phyloP scores from a whole-genome alignment of 2,329 filamentous ascomycete species.

The Alternaria ethzedia region DNA sequence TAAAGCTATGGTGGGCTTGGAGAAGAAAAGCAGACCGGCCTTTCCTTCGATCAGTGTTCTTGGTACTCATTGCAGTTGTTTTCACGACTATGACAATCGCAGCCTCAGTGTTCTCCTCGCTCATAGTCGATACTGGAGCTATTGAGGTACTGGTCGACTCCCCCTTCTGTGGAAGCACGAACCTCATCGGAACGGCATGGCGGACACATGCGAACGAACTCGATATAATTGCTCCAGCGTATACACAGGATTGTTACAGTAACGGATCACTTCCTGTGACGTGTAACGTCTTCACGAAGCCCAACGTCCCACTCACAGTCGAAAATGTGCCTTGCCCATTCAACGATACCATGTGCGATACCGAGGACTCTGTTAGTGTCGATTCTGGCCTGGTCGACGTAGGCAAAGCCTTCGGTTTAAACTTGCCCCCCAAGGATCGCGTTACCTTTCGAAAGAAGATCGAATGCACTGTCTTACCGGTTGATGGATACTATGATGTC shows the following conservation, averaged over 20 bases:
- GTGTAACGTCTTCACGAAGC: not conserved
- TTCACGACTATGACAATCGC: constrained; percentile 15
- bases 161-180: not conserved
- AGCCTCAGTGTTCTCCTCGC: constrained; percentile 26
- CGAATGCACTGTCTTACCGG: not conserved
- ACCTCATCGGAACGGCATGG: not conserved
- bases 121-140: constrained; percentile 15
- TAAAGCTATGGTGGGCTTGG: constrained; percentile 29
- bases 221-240: not conserved
- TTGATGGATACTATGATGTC: not conserved
- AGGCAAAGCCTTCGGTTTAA: not conserved
- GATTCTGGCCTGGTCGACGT: constrained; percentile 11
- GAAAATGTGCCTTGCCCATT: constrained; percentile 5
- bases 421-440: not conserved
- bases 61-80: constrained; percentile 9
- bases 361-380: not conserved
- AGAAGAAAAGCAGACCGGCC: constrained; percentile 10
- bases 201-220: not conserved
- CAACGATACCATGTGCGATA: constrained; percentile 10
- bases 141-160: not conserved
- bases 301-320: not conserved
- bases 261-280: not conserved
- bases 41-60: constrained; percentile 10
- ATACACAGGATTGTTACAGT: not conserved
- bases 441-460: not conserved